These are phyloP conservation scores for Elongisporangium anandrum DNA, from an alignment of 352 stramenopile genomes.

Conservation along the genomic window DNA sequence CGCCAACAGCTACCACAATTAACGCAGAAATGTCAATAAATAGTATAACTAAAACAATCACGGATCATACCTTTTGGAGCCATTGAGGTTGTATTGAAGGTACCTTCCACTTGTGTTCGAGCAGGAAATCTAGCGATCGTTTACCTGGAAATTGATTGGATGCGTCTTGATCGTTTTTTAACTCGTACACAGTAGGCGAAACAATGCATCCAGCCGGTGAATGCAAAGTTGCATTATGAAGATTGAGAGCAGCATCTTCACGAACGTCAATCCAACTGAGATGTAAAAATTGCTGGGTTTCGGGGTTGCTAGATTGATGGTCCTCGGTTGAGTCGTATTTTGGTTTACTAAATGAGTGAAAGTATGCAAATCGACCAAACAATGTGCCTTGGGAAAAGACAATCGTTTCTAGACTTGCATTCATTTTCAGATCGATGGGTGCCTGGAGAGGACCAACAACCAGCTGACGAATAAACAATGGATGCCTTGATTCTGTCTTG, in stretches of 20 bases:
- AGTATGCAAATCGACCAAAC: slow-evolving; percentile 24
- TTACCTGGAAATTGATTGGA: slow-evolving; percentile 1
- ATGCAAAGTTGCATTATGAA: not conserved
- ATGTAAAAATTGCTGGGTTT: not conserved
- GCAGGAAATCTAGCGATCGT: not conserved
- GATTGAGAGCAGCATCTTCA: not conserved
- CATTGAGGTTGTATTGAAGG: slow-evolving; percentile 5
- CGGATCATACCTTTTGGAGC: slow-evolving; percentile 15
- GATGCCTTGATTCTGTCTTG: not conserved
- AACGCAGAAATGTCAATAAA: not conserved
- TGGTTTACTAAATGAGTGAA: slow-evolving; percentile 17
- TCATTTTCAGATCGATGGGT: not conserved
- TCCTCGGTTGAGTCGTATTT: not conserved
- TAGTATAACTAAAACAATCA: too few species aligned
- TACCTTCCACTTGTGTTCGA: slow-evolving; percentile 6
- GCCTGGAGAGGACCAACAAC: slow-evolving; percentile 25
- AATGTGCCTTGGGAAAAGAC: slow-evolving; percentile 24
- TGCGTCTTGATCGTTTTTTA: not conserved
- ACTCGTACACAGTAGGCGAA: not conserved
- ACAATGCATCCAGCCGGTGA: not conserved
- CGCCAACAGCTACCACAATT: not conserved
- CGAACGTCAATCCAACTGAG: not conserved
- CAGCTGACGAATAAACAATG: slow-evolving; percentile 14
- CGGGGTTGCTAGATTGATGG: not conserved
- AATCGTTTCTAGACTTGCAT: not conserved